Evolutionary conservation across 2,329 filamentous ascomycete genomes (phyloP).

Genomic region (Stromatinia cepivora): DNA sequence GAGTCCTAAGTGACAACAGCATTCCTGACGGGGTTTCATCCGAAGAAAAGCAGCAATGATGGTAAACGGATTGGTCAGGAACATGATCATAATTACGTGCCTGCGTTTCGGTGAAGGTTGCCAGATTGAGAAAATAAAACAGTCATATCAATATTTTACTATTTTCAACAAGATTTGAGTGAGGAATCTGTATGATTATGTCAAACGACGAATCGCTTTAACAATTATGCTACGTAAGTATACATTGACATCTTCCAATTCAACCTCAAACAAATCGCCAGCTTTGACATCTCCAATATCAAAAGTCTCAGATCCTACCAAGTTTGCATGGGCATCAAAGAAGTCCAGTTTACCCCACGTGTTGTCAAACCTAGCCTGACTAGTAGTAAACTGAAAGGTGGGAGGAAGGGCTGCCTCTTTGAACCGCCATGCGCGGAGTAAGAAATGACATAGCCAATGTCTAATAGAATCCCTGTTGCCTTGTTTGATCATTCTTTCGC

Average conservation of each 20-base stretch:
- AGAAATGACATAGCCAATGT: constrained; percentile 60
- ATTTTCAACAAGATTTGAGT: not conserved
- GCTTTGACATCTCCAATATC: constrained; percentile 44
- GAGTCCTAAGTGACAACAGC: not conserved
- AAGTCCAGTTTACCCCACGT: not conserved
- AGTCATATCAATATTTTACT: not conserved
- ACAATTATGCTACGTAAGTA: constrained; percentile 50
- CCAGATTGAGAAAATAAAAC: not conserved
- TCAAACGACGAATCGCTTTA: constrained; percentile 43
- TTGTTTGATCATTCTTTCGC: constrained; percentile 35
- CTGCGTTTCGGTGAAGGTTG: not conserved
- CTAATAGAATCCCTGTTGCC: constrained; percentile 38
- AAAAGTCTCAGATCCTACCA: constrained; percentile 2
- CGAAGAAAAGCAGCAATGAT: not conserved
- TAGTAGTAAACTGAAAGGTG: constrained; percentile 44
- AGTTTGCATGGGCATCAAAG: not conserved
- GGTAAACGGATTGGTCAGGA: not conserved
- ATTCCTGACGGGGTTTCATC: not conserved
- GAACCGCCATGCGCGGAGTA: constrained; percentile 60
- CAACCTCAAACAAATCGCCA: constrained; percentile 57
- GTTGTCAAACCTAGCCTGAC: not conserved
- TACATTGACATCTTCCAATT: constrained; percentile 54
- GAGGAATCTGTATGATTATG: not conserved
- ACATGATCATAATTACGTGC: not conserved
- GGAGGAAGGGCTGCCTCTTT: constrained; percentile 50